Percentiles rank a stretch among this genome's conserved stretches.
Conservation (phyloP, 2,329 filamentous ascomycete species). For the Aspergillus novofumigatus region DNA sequence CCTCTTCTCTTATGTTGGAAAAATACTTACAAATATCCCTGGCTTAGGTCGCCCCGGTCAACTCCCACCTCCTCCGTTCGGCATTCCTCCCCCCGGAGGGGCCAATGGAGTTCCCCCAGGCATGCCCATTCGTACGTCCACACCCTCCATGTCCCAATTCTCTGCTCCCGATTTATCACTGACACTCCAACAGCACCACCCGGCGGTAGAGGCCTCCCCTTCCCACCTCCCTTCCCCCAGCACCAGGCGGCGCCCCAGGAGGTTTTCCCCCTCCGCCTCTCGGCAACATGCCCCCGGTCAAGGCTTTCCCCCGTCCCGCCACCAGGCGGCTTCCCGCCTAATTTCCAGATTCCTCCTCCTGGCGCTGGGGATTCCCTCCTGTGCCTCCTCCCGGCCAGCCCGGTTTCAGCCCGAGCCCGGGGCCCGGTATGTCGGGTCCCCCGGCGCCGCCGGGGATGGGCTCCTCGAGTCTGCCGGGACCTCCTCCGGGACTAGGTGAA, state of each 20-base stretch:
- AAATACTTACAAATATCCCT: not conserved
- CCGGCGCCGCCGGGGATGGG: conserved; percentile 28
- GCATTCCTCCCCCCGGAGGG: conserved; percentile 43
- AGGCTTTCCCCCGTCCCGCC: conserved; percentile 44
- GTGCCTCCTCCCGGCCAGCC: conserved; percentile 26
- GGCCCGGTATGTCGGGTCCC: conserved; percentile 24
- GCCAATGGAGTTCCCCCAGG: conserved; percentile 35
- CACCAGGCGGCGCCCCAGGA: conserved; percentile 30
- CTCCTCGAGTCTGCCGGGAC: conserved; percentile 15
- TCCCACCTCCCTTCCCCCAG: conserved; percentile 46
- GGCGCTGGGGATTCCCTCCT: conserved; percentile 30
- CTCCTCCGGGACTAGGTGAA: conserved; percentile 28
- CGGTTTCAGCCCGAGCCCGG: conserved; percentile 25
- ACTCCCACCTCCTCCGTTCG: conserved; percentile 57
- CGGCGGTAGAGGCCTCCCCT: conserved; percentile 51
- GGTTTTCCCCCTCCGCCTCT: conserved; percentile 30
- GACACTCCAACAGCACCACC: conserved; percentile 49
- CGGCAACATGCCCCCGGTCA: conserved; percentile 40
- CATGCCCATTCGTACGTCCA: conserved; percentile 52
- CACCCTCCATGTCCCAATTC: not conserved
- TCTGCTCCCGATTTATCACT: conserved; percentile 9
- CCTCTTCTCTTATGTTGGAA: not conserved
- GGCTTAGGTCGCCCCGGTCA: conserved; percentile 32
- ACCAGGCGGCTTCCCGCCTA: conserved; percentile 35
- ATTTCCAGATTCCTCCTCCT: conserved; percentile 22